Evolutionary conservation across 2,329 filamentous ascomycete species (phyloP).

Genomic region (Coleophoma crateriformis): DNA sequence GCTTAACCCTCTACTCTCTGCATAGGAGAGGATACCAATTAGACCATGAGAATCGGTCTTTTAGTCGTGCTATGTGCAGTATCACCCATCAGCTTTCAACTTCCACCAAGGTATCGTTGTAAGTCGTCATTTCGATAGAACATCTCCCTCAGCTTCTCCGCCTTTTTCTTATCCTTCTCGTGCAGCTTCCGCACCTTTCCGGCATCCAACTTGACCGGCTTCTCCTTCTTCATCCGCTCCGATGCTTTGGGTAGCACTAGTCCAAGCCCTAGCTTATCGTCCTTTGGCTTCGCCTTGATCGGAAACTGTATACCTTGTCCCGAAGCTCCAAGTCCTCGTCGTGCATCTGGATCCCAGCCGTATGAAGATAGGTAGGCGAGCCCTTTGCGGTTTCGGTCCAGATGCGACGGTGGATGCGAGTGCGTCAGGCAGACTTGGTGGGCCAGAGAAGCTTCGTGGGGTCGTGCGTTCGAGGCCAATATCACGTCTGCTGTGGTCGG

Average conservation of each 20-base stretch:
- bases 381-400: constrained; percentile 67
- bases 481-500: constrained; percentile 7
- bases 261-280: constrained; percentile 71
- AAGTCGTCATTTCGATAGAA: constrained; percentile 75
- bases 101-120: constrained; percentile 51
- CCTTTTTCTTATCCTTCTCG: constrained; percentile 54
- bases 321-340: constrained; percentile 63
- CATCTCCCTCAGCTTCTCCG: constrained; percentile 59
- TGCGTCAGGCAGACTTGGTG: constrained; percentile 68
- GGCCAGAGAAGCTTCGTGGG: constrained; percentile 57
- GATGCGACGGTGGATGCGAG: constrained; percentile 65
- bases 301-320: constrained; percentile 70
- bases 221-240: constrained; percentile 32
- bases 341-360: constrained; percentile 71
- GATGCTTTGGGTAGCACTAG: constrained; percentile 33
- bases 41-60: not conserved
- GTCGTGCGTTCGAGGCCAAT: constrained; percentile 20
- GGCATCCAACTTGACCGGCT: constrained; percentile 55
- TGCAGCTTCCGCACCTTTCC: constrained; percentile 61
- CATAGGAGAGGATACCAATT: no score
- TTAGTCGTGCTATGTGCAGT: not conserved
- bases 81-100: constrained; percentile 3
- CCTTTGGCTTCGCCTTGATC: constrained; percentile 64
- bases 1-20: no score
- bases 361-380: constrained; percentile 58